phyloP scores from a whole-genome alignment of 208 protist species.

The Trypanosoma cruzi region DNA sequence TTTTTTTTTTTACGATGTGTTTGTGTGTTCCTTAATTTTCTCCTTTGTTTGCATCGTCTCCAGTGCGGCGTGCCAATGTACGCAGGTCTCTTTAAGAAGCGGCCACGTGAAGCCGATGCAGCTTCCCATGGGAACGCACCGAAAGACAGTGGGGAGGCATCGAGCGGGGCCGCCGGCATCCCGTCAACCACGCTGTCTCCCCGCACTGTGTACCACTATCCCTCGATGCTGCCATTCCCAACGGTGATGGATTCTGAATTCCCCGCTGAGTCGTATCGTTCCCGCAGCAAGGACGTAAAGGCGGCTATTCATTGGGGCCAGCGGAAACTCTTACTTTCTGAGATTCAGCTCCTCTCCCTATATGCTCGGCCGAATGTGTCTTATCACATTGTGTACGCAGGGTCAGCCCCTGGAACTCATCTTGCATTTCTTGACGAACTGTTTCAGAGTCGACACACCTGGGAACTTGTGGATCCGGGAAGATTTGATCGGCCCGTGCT shows the following conservation, averaged over 20 bases:
- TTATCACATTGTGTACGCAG: constrained; percentile 95
- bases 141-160: neutral
- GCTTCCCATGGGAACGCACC: neutral
- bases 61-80: constrained; percentile 23
- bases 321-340: constrained; percentile 95
- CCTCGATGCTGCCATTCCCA: constrained; percentile 72
- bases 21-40: constrained; percentile 19
- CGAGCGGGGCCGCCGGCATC: neutral
- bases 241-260: constrained; percentile 68
- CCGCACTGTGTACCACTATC: constrained; percentile 77
- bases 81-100: constrained; percentile 36
- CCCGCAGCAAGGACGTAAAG: constrained; percentile 84
- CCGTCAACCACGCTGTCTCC: neutral
- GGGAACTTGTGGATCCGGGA: constrained; percentile 94
- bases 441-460: constrained; percentile 87
- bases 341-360: constrained; percentile 94
- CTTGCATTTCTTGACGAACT: constrained; percentile 88
- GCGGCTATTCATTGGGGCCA: constrained; percentile 96
- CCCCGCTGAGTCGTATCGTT: constrained; percentile 80
- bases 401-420: constrained; percentile 95
- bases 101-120: constrained; percentile 19
- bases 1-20: constrained; percentile 9
- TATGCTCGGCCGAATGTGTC: constrained; percentile 69
- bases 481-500: constrained; percentile 84
- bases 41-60: constrained; percentile 4